These are phyloP conservation scores for Monosporascus ibericus DNA, from an alignment of 2,329 filamentous ascomycete genomes.

Conservation along the genomic window DNA sequence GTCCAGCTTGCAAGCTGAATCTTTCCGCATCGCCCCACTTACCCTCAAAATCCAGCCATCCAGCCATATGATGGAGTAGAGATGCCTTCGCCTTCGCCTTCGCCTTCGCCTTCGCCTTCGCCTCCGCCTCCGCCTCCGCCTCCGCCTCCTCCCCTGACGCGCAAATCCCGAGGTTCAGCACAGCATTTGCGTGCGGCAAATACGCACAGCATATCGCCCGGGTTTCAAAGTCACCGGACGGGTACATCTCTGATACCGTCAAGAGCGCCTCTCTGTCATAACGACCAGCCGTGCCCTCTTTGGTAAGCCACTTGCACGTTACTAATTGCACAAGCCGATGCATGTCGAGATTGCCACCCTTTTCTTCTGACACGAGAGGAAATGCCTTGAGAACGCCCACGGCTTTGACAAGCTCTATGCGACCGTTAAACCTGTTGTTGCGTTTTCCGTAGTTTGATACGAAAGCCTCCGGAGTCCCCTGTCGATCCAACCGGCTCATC, in stretches of 20 bases:
- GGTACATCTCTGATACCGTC: slow-evolving; percentile 20
- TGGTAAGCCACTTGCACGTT: slow-evolving; percentile 28
- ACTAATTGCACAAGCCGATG: slow-evolving; percentile 35
- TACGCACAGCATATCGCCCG: slow-evolving; percentile 8
- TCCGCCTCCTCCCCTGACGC: neutral
- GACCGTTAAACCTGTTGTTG: slow-evolving; percentile 15
- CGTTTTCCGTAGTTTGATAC: slow-evolving; percentile 20
- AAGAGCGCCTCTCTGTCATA: slow-evolving; percentile 24
- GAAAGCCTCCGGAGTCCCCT: slow-evolving; percentile 21
- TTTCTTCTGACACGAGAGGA: slow-evolving; percentile 25
- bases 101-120: neutral
- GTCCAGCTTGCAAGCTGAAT: too few relatives aligned
- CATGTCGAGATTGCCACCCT: slow-evolving; percentile 30
- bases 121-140: neutral
- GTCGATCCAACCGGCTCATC: slow-evolving; percentile 40
- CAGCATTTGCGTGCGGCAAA: neutral
- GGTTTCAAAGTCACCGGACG: slow-evolving; percentile 21
- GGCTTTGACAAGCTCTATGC: slow-evolving; percentile 19
- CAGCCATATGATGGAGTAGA: neutral
- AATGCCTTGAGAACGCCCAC: slow-evolving; percentile 28
- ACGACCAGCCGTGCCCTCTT: slow-evolving; percentile 15
- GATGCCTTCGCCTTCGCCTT: neutral
- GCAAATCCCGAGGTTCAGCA: neutral
- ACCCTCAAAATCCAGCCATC: too few relatives aligned
- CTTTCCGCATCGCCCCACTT: too few relatives aligned